phyloP scores from a whole-genome alignment of 2,329 filamentous ascomycete genomes.

The Pleurostoma richardsiae region DNA sequence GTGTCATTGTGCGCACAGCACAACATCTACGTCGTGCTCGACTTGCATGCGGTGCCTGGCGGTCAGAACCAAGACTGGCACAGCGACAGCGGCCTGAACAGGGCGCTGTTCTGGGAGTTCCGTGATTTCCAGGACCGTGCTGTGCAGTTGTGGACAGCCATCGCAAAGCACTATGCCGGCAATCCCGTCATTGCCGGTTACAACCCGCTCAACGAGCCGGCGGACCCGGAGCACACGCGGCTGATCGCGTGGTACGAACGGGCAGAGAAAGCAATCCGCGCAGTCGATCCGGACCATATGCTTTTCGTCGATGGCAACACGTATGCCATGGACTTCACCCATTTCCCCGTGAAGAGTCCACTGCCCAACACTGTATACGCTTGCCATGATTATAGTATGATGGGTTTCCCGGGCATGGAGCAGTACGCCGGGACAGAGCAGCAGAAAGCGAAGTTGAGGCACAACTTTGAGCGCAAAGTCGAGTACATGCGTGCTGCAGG shows the following conservation, averaged over 20 bases:
- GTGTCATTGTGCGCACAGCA: constrained; percentile 33
- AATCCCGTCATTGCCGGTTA: constrained; percentile 29
- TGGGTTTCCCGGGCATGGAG: constrained; percentile 38
- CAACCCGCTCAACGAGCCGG: constrained; percentile 21
- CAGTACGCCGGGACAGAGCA: constrained; percentile 26
- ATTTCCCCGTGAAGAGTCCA: constrained; percentile 30
- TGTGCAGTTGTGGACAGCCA: constrained; percentile 30
- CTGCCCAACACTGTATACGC: constrained; percentile 45
- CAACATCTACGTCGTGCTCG: constrained; percentile 33
- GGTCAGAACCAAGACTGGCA: constrained; percentile 40
- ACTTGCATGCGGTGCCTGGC: constrained; percentile 34
- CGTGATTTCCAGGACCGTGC: constrained; percentile 34
- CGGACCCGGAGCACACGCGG: constrained; percentile 12
- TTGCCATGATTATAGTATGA: constrained; percentile 46
- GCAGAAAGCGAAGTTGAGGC: constrained; percentile 27
- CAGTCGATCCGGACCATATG: constrained; percentile 36
- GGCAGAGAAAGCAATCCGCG: constrained; percentile 27
- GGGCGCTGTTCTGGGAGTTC: constrained; percentile 35
- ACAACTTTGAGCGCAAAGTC: constrained; percentile 24
- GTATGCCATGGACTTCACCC: constrained; percentile 45
- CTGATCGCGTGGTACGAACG: constrained; percentile 27
- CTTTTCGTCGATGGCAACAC: constrained; percentile 45
- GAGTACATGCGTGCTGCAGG: constrained; percentile 24
- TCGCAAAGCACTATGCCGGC: constrained; percentile 29
- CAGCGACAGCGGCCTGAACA: constrained; percentile 23